These are phyloP conservation scores for Penicillium cataractarum DNA, from an alignment of 495 filamentous ascomycete species.

Conservation along the genomic window DNA sequence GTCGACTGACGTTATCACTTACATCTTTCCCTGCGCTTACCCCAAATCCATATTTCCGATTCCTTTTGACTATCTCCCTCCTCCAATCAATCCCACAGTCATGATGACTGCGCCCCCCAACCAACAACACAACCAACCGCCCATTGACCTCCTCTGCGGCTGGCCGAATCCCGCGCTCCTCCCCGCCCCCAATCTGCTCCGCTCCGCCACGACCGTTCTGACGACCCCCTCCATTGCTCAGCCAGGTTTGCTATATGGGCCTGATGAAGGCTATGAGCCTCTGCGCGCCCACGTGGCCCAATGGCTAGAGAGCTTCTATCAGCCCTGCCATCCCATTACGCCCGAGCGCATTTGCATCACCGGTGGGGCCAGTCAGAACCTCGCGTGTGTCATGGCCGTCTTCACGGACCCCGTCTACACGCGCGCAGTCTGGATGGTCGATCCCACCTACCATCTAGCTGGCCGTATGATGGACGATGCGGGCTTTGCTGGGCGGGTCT, in stretches of 20 bases:
- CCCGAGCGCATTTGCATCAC: conserved; percentile 75
- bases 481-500: conserved; percentile 63
- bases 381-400: conserved; percentile 70
- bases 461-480: conserved; percentile 79
- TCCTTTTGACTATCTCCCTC: not conserved
- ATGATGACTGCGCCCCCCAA: conserved; percentile 17
- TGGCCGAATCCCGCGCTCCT: conserved; percentile 74
- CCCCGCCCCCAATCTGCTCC: conserved; percentile 59
- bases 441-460: conserved; percentile 79
- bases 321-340: conserved; percentile 41
- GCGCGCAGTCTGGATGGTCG: conserved; percentile 73
- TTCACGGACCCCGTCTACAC: conserved; percentile 81
- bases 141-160: conserved; percentile 70
- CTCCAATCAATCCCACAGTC: not conserved
- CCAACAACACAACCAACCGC: conserved; percentile 8
- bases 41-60: not conserved
- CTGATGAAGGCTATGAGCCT: conserved; percentile 72
- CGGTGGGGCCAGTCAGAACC: conserved; percentile 75
- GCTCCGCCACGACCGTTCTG: conserved; percentile 59
- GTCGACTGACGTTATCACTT: conserved; percentile 10
- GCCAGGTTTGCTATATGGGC: conserved; percentile 72
- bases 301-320: conserved; percentile 72
- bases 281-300: conserved; percentile 63
- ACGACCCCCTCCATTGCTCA: conserved; percentile 57
- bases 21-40: not conserved